A percentile compares a stretch with the other conserved stretches of the same genome.
Evolutionary conservation across 2,329 filamentous ascomycete genomes (phyloP).

Genomic region (Purpureocillium lavendulum): DNA sequence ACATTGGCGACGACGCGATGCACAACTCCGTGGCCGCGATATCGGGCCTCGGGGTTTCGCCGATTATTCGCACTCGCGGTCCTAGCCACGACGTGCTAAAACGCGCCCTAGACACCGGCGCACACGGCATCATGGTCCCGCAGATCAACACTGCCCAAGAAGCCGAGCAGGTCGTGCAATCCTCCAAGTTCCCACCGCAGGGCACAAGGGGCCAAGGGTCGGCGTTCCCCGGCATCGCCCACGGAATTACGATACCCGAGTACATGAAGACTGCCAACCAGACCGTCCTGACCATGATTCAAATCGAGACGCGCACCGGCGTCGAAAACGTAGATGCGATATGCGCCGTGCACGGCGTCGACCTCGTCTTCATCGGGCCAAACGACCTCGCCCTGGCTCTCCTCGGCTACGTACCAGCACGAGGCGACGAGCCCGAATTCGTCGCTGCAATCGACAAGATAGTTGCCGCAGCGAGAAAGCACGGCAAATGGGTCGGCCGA

Average conservation of each 20-base stretch:
- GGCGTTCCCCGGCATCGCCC: slow-evolving; percentile 29
- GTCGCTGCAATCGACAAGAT: too few relatives aligned
- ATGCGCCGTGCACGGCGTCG: too few relatives aligned
- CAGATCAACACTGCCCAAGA: slow-evolving; percentile 30
- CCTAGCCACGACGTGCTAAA: slow-evolving; percentile 27
- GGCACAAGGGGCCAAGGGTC: slow-evolving; percentile 34
- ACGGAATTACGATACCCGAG: slow-evolving; percentile 26
- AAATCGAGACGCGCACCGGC: too few relatives aligned
- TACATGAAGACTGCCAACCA: slow-evolving; percentile 23
- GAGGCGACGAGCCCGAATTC: too few relatives aligned
- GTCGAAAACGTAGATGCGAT: too few relatives aligned
- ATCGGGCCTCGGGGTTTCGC: slow-evolving; percentile 28
- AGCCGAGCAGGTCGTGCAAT: slow-evolving; percentile 15
- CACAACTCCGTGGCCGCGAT: slow-evolving; percentile 36
- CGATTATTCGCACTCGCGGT: slow-evolving; percentile 27
- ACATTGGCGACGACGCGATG: slow-evolving; percentile 32
- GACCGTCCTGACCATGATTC: too few relatives aligned
- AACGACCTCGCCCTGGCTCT: too few relatives aligned
- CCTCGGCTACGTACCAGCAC: too few relatives aligned
- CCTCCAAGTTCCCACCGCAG: slow-evolving; percentile 34
- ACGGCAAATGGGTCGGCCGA: too few relatives aligned
- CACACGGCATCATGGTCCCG: slow-evolving; percentile 34
- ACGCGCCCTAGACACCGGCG: slow-evolving; percentile 35
- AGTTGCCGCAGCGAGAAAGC: too few relatives aligned
- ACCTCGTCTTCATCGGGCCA: too few relatives aligned